Evolutionary conservation across 1,284 basidiomycete genomes (phyloP).

Genomic region (Phenoliferia sp.): DNA sequence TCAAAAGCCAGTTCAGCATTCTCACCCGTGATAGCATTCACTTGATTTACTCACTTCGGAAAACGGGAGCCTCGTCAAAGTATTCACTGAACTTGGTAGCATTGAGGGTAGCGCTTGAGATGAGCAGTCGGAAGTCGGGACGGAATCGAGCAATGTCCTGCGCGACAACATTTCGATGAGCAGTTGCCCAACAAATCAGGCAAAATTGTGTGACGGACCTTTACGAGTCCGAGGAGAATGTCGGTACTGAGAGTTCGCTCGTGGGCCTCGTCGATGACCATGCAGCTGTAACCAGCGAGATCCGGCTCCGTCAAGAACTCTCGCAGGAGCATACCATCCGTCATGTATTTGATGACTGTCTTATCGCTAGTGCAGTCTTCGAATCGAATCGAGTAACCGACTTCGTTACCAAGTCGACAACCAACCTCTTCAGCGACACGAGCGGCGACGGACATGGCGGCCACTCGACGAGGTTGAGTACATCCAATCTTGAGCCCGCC

Average conservation of each 20-base stretch:
- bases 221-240: conserved; percentile 91
- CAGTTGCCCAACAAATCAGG: too few species aligned
- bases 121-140: conserved; percentile 81
- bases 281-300: conserved; percentile 80
- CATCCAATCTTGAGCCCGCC: conserved; percentile 79
- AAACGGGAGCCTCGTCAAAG: conserved; percentile 88
- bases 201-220: conserved; percentile 60
- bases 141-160: conserved; percentile 96
- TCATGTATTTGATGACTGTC: conserved; percentile 94
- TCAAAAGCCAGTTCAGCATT: background rate
- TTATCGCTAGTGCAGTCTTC: conserved; percentile 99
- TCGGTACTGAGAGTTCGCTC: conserved; percentile 93
- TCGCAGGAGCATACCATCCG: conserved; percentile 93
- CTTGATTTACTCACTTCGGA: conserved; percentile 61
- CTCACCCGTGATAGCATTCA: background rate
- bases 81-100: conserved; percentile 85
- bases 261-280: conserved; percentile 96
- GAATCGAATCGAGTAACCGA: conserved; percentile 98
- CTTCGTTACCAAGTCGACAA: conserved; percentile 82
- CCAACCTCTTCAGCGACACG: conserved; percentile 94
- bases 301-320: conserved; percentile 95
- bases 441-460: conserved; percentile 97
- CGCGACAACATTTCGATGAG: conserved; percentile 22
- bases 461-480: conserved; percentile 96
- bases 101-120: conserved; percentile 93